phyloP scores from a whole-genome alignment of 257 asterid genomes.

The Ilex aquifolium region DNA sequence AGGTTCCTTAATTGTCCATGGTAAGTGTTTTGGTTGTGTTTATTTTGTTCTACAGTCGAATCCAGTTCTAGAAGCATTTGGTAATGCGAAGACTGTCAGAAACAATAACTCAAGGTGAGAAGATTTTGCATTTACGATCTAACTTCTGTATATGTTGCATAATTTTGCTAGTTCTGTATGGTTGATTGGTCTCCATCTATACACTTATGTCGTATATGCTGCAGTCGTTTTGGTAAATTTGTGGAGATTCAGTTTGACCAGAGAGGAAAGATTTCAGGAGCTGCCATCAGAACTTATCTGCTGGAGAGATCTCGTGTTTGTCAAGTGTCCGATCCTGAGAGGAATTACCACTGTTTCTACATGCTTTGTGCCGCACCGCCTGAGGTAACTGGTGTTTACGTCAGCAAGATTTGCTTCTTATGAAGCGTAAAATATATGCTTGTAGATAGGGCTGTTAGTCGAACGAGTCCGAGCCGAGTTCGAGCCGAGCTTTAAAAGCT shows the following conservation, averaged over 20 bases:
- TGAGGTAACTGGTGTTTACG: conserved; percentile 41
- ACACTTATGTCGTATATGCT: conserved; percentile 7
- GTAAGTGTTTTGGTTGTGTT: conserved; percentile 1
- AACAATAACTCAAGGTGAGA: conserved; percentile 93
- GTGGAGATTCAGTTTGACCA: conserved; percentile 97
- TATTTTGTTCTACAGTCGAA: conserved; percentile 66
- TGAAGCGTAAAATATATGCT: too few relatives aligned
- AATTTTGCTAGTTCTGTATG: neutral
- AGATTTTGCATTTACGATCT: conserved; percentile 5
- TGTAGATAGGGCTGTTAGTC: too few relatives aligned
- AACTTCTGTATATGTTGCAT: conserved; percentile 6
- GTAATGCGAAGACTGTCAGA: conserved; percentile 98
- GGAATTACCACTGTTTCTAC: conserved; percentile 97
- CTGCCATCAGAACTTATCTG: conserved; percentile 98
- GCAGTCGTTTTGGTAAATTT: conserved; percentile 98
- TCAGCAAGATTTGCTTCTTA: neutral
- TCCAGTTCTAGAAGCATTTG: conserved; percentile 99
- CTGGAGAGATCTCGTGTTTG: conserved; percentile 99
- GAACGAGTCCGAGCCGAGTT: too few relatives aligned
- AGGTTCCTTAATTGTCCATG: conserved; percentile 6
- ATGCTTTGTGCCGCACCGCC: conserved; percentile 98
- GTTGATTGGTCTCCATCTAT: neutral
- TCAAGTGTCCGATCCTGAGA: conserved; percentile 98
- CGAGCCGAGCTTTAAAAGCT: too few relatives aligned
- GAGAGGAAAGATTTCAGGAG: conserved; percentile 89